These are phyloP conservation scores for Kalmanozyma brasiliensis DNA, from an alignment of 1,284 basidiomycete genomes.

Conservation along the genomic window DNA sequence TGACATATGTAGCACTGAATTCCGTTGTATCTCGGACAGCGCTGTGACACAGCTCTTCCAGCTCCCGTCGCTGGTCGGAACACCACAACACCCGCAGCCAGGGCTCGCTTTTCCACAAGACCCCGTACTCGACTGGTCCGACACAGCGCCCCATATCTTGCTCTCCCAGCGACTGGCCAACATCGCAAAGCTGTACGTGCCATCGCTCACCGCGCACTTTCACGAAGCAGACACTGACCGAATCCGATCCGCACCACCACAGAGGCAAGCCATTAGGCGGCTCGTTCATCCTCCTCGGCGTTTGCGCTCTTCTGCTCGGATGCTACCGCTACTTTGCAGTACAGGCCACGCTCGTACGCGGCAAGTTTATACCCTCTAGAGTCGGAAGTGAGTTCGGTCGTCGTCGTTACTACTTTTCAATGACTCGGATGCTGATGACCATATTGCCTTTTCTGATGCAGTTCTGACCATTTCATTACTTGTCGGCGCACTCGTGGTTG, in stretches of 20 bases:
- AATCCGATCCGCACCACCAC: neutral
- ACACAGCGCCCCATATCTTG: slow-evolving; percentile 12
- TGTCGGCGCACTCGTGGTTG: slow-evolving; percentile 45
- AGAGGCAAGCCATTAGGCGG: slow-evolving; percentile 59
- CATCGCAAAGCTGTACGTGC: slow-evolving; percentile 40
- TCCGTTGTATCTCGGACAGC: slow-evolving; percentile 8
- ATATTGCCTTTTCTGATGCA: neutral
- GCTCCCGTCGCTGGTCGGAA: slow-evolving; percentile 54
- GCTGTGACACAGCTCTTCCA: slow-evolving; percentile 65
- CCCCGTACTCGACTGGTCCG: slow-evolving; percentile 4
- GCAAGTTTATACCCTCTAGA: slow-evolving; percentile 56
- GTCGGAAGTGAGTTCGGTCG: slow-evolving; percentile 59
- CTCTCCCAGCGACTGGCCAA: slow-evolving; percentile 21
- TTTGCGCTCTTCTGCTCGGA: slow-evolving; percentile 50
- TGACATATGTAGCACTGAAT: neutral
- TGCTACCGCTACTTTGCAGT: slow-evolving; percentile 57
- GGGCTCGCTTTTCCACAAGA: slow-evolving; percentile 14
- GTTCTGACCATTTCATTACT: slow-evolving; percentile 38
- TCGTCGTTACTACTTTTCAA: no score
- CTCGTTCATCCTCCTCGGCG: slow-evolving; percentile 56
- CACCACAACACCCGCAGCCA: neutral
- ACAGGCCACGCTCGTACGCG: slow-evolving; percentile 45
- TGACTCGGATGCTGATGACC: neutral
- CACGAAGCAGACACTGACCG: neutral
- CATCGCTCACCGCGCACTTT: neutral